These are phyloP conservation scores for Tagetes patula DNA, from an alignment of 129 eudicot genomes.

Conservation along the genomic window DNA sequence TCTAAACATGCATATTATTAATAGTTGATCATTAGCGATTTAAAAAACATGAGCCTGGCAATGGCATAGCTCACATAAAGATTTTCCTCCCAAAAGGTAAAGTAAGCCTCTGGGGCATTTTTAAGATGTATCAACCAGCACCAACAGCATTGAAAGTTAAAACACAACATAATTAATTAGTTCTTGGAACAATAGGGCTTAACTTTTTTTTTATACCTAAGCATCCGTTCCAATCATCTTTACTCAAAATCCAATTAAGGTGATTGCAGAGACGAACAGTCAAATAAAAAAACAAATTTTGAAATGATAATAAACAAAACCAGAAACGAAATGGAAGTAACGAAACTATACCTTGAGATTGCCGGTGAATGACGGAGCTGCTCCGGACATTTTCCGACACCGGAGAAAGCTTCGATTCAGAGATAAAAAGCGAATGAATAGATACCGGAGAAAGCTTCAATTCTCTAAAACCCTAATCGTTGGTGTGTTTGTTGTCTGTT, in stretches of 20 bases:
- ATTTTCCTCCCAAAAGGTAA: neutral
- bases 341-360: neutral
- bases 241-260: neutral
- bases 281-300: neutral
- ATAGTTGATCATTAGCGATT: neutral
- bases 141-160: neutral
- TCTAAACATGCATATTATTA: neutral
- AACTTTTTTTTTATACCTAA: neutral
- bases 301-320: neutral
- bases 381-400: conserved; percentile 9
- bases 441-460: neutral
- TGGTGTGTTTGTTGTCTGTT: neutral
- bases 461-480: conserved; percentile 9
- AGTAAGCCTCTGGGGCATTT: neutral
- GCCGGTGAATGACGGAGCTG: conserved; percentile 1
- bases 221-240: neutral
- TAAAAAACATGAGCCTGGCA: neutral
- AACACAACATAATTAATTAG: neutral
- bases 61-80: neutral
- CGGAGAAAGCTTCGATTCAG: neutral
- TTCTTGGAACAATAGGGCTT: neutral
- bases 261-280: neutral
- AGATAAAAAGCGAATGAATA: neutral
- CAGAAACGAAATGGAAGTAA: neutral
- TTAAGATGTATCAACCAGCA: neutral